Evolutionary conservation across 1,139 yeast species (phyloP), one percentile per base, ranked within the genome.

Genomic region (Ogataea hybrid): DNA sequence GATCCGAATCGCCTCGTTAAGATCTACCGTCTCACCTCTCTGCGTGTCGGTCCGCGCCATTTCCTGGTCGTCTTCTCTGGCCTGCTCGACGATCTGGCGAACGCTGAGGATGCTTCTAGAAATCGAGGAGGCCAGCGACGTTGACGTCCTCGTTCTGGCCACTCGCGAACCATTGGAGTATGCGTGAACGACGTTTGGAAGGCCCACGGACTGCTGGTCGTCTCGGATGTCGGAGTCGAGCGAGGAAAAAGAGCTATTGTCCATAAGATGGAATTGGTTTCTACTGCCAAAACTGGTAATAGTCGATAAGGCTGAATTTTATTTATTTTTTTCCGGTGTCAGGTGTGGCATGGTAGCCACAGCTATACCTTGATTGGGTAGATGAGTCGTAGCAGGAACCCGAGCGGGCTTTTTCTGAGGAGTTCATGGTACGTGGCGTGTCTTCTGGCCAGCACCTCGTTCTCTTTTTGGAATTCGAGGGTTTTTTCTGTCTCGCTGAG

Each of bases 1-100:
- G 18, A 52, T 50, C 20, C 46, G 40, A 29, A 52, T 51, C 12
- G 55, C 55, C 17, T 52, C 56, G 6, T 47, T 47, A 16, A 50
- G 44, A 8, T 47, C 58, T 14, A 51, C 21, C 12, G 52, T 45
- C 36, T 41, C 37, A 17, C 17, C 25, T 9, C 39, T 27, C 28
- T 31, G 32, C 9, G 31, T 14, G 1, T 38, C 20, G 18, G 47
- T 52, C 10, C 20, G 9, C 10, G 39, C 29, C 2, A 53, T 48
- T 17, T 44, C 44, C 21, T 23, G 20, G 36, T 53, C 50, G 41
- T 53, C 57, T 18, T 46, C 48, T 18, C 37, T 38, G 8, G 44
- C 53, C 30, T 50, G 47, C 10, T 45, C 48, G n/a, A 44, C 49
- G 4, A 47, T 32, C n/a, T 34, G 30, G 23, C 37, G 27, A 11